These are phyloP conservation scores for Garcia nutans DNA, from an alignment of 345 rosid species.

Conservation along the genomic window DNA sequence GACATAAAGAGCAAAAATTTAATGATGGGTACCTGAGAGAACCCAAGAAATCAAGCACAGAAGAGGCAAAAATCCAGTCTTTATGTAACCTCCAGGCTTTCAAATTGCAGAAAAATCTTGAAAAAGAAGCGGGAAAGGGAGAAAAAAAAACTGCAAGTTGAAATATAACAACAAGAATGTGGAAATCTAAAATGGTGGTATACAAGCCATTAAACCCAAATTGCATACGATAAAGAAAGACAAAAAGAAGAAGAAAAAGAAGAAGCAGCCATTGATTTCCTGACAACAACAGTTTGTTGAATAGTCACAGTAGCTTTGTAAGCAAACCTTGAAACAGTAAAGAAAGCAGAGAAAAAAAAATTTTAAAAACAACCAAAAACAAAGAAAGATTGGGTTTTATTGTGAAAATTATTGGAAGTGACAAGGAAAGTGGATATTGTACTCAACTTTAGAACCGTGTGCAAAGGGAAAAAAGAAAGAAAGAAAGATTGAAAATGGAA, in stretches of 20 bases:
- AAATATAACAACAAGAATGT: constrained; percentile 1
- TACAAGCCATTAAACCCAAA: not conserved
- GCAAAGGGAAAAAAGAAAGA: not conserved
- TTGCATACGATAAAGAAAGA: not conserved
- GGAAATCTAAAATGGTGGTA: constrained; percentile 11
- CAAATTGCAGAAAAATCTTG: constrained; percentile 17
- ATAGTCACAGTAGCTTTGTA: not conserved
- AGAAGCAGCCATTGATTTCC: constrained; percentile 21
- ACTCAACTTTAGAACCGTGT: constrained; percentile 18
- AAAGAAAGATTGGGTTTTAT: not conserved
- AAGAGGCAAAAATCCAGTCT: constrained; percentile 23
- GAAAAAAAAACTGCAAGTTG: not conserved
- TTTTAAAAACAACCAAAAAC: not conserved
- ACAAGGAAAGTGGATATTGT: constrained; percentile 34
- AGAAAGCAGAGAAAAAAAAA: not conserved
- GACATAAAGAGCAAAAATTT: not conserved
- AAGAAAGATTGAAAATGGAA: constrained; percentile 14
- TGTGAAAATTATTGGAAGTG: constrained; percentile 22
- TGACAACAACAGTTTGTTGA: constrained; percentile 13
- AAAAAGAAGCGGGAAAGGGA: constrained; percentile 4
- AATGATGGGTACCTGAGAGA: constrained; percentile 37
- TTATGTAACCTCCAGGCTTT: constrained; percentile 18
- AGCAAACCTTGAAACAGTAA: not conserved
- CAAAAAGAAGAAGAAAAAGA: constrained; percentile 16
- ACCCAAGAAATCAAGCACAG: constrained; percentile 26